Evolutionary conservation across 768 basidiomycete species (phyloP).

Genomic region (Leccinum imitatum): DNA sequence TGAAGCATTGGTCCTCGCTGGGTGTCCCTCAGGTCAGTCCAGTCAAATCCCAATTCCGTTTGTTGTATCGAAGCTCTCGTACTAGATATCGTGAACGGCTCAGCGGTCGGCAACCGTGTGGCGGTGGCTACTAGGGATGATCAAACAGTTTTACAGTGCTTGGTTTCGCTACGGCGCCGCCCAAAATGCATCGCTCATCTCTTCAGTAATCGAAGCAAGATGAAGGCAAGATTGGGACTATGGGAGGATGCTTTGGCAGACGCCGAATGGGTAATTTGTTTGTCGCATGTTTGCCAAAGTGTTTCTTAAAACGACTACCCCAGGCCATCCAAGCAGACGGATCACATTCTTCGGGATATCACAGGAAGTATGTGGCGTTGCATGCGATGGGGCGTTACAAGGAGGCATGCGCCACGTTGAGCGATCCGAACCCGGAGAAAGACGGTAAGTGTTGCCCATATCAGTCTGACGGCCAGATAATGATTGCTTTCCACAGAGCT

Average conservation of each 20-base stretch:
- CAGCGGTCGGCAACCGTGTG: too few relatives aligned
- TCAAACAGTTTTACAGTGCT: background rate
- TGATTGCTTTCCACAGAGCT: constrained; percentile 4
- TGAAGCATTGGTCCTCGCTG: constrained; percentile 8
- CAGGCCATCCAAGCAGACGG: constrained; percentile 6
- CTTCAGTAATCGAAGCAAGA: constrained; percentile 9
- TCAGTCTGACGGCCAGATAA: background rate
- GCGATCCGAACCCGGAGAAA: background rate
- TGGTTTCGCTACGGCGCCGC: background rate
- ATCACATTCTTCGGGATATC: constrained; percentile 1
- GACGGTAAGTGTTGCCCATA: background rate
- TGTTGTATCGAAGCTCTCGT: background rate
- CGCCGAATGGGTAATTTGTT: constrained; percentile 3
- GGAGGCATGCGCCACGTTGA: background rate
- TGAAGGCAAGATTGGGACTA: background rate
- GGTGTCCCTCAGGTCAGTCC: constrained; percentile 4
- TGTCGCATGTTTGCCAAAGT: background rate
- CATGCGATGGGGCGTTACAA: background rate
- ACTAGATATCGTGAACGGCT: constrained; percentile 1
- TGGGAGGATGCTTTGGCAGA: constrained; percentile 7
- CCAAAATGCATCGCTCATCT: constrained; percentile 5
- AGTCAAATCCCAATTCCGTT: background rate
- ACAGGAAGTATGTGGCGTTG: constrained; percentile 5
- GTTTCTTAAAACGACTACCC: background rate
- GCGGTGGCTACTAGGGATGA: too few relatives aligned